Evolutionary conservation across 257 asterid species (phyloP).

Genomic region (Coffea canephora): DNA sequence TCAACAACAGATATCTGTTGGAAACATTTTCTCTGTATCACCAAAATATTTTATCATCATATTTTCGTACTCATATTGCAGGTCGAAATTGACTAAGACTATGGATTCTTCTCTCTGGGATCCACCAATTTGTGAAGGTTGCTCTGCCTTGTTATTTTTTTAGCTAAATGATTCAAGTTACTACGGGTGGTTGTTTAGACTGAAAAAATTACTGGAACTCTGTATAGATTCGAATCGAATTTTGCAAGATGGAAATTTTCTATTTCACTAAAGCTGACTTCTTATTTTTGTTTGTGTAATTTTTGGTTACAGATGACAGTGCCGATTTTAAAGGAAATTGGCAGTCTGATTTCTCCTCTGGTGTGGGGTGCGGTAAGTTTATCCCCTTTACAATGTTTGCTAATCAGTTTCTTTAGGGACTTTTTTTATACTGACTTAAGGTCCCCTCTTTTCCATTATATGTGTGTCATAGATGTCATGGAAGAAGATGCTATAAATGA

Average conservation of each 20-base stretch:
- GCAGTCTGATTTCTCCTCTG: conserved; percentile 16
- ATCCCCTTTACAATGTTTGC: background rate
- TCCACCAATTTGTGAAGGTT: conserved; percentile 32
- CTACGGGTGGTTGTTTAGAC: conserved; percentile 5
- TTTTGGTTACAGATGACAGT: conserved; percentile 20
- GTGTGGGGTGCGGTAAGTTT: conserved; percentile 30
- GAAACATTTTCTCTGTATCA: background rate
- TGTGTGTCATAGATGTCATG: conserved; percentile 37
- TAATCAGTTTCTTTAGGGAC: background rate
- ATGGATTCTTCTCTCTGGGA: conserved; percentile 57
- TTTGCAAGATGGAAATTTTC: background rate
- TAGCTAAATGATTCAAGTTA: background rate
- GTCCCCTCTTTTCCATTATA: conserved; percentile 12
- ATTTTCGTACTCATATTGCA: conserved; percentile 14
- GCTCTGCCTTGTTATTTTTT: conserved; percentile 14
- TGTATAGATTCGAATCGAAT: background rate
- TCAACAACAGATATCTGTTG: background rate
- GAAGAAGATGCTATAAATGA: conserved; percentile 61
- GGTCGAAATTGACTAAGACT: conserved; percentile 19
- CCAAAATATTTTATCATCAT: too few species aligned
- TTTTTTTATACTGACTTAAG: background rate
- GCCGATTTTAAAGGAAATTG: conserved; percentile 15
- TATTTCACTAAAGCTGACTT: background rate
- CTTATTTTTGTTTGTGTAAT: conserved; percentile 3
- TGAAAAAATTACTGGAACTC: background rate